Base-by-base conservation (phyloP, 1,284 basidiomycete species). In the Cerrena zonata region DNA sequence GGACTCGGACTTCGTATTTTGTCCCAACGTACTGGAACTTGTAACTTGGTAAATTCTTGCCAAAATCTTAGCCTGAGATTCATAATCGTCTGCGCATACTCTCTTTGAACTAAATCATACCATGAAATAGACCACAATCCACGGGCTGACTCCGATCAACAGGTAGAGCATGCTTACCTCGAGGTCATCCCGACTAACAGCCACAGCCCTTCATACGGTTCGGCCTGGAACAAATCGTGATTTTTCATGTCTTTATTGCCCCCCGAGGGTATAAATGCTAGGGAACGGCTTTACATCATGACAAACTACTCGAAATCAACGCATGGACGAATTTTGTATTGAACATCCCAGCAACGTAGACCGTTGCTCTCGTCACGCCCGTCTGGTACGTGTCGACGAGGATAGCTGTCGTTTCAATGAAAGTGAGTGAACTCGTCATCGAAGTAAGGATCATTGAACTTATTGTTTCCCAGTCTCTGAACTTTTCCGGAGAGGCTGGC, bases 401-500 rank as follows among this genome's bases (percentile, higher is more conserved):
- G n/a, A 21, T 2, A 51, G 50, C 48, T 42, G 49, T 18, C 42
- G 41, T 13, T 54, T 42, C 38, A 19, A 22, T 3, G 46, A 52
- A 46, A 40, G 54, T 58, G 34, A 24, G 52, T 44, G 7, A 19
- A n/a, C n/a, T n/a, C n/a, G n/a, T n/a, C n/a, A n/a, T n/a, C n/a
- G n/a, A n/a, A n/a, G n/a, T n/a, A n/a, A n/a, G n/a, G n/a, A n/a
- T n/a, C n/a, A n/a, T n/a, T n/a, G n/a, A n/a, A n/a, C n/a, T n/a
- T n/a, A n/a, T n/a, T n/a, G n/a, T 41, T 34, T 4, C 22, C 19
- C 27, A 83, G 82, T 82, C 5, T 71, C 73, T 54, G 68, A 66
- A 23, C 65, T 75, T 41, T 83, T 84, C 55, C 56, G 65, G 46
- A 73, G 71, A 53, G 77, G 77, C 30, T 84, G 81, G 81, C 72